Base-by-base conservation (phyloP, 352 stramenopile species). In the Globisporangium apiculatum region DNA sequence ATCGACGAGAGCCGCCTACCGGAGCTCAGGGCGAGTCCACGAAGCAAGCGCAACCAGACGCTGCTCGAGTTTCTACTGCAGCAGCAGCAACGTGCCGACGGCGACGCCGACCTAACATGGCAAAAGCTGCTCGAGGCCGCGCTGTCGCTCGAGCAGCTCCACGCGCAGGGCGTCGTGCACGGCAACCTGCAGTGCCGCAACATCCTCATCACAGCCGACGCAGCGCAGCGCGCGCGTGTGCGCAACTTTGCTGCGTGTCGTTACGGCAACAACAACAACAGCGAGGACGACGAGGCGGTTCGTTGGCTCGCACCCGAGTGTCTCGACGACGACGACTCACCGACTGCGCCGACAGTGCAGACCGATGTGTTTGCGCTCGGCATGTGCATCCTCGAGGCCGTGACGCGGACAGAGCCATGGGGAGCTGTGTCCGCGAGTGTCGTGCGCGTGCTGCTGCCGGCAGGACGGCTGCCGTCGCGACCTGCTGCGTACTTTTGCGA, bases 191-290 rank as follows among this genome's bases (percentile, higher is more conserved):
- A 57, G 50, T 57, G 57, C 50, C 37, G 51, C 48, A 62, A 62
- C 57, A 62, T 62, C 36, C 51, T 62, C 36, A 57, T 62, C 57
- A 51, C 50, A n/a, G 45, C 50, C 18, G 57, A 62, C 48, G 57
- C 14, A 3, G 43, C 36, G n/a, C 54, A 61, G 47, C 48, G 38
- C 11, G 55, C 55, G 38, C 55, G 55, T 5, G 55, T 61, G 48
- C 55, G 55, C 17, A 61, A 61, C 55, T 61, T 61, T 48, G 38
- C 47, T 10, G 38, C 48, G 11, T 46, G 11, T 3, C 11, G 42
- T 14, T 17, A 14, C 11, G 11, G 12, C 41, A 12, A 5, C 9
- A 9, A 45, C 41, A 45, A 12, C 4, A 15, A 43, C 3, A 48
- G 17, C 3, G 53, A 45, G 31, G 40, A 55, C 6, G 36, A 55